These are phyloP conservation scores for Melastoma malabathricum DNA, from an alignment of 345 rosid genomes.

Conservation along the genomic window DNA sequence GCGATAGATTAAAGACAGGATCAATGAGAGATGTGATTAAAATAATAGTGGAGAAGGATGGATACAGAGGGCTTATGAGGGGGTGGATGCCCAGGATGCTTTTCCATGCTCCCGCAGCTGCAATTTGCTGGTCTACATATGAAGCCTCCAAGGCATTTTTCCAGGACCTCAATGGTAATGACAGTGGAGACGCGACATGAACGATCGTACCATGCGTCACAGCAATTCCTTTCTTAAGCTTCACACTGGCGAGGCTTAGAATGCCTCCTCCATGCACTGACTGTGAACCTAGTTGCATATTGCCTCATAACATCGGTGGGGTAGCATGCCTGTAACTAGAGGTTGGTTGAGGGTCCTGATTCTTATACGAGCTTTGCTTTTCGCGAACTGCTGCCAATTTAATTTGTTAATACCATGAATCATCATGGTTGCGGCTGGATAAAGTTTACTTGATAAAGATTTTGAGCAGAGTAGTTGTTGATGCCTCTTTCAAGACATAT, in stretches of 20 bases:
- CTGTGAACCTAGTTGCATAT: no score
- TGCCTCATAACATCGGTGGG: no score
- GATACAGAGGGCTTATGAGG: conserved; percentile 72
- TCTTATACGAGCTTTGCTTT: no score
- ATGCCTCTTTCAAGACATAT: no score
- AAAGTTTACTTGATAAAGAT: no score
- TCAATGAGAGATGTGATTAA: conserved; percentile 59
- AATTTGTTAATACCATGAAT: no score
- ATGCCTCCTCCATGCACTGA: no score
- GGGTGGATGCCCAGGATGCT: conserved; percentile 99
- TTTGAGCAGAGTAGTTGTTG: no score
- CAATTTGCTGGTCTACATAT: conserved; percentile 93
- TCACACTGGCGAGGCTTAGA: neutral
- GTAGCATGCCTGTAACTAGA: no score
- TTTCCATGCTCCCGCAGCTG: conserved; percentile 99
- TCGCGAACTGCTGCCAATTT: no score
- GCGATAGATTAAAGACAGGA: conserved; percentile 66
- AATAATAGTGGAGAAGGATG: conserved; percentile 63
- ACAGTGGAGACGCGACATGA: conserved; percentile 27
- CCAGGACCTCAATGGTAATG: conserved; percentile 33
- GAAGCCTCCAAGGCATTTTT: conserved; percentile 72
- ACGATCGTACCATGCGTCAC: conserved; percentile 2
- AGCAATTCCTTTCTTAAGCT: neutral
- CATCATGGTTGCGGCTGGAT: no score
- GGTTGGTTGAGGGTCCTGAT: no score